These are phyloP conservation scores for Sphaerulina musiva DNA, from an alignment of 2,329 filamentous ascomycete species.

Conservation along the genomic window DNA sequence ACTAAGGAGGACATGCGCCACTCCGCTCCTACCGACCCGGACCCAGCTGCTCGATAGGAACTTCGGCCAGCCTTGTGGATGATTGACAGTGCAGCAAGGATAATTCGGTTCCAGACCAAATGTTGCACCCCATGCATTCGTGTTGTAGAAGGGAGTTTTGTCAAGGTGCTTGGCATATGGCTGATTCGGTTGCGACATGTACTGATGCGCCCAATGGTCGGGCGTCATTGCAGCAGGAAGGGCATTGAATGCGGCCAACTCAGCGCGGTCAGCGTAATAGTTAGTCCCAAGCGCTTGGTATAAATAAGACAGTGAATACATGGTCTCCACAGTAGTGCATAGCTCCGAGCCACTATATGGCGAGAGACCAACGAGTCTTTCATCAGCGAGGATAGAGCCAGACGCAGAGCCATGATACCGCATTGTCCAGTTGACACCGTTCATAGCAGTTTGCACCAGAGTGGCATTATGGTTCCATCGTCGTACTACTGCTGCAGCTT, in stretches of 20 bases:
- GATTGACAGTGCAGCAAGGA: slow-evolving; percentile 55
- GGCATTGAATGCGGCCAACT: slow-evolving; percentile 51
- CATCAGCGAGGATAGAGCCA: slow-evolving; percentile 47
- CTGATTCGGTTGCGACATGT: slow-evolving; percentile 50
- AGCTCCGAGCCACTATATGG: slow-evolving; percentile 44
- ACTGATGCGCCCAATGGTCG: slow-evolving; percentile 53
- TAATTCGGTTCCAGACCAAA: slow-evolving; percentile 51
- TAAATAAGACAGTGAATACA: slow-evolving; percentile 48
- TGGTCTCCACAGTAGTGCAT: slow-evolving; percentile 48
- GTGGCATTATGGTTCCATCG: slow-evolving; percentile 43
- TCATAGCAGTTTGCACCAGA: slow-evolving; percentile 37
- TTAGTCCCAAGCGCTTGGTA: slow-evolving; percentile 45
- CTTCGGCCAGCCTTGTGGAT: slow-evolving; percentile 53
- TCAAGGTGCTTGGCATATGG: slow-evolving; percentile 43
- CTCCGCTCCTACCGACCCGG: slow-evolving; percentile 37
- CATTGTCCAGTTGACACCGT: slow-evolving; percentile 45
- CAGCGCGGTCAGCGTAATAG: slow-evolving; percentile 47
- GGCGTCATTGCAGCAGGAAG: slow-evolving; percentile 47
- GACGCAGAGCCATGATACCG: slow-evolving; percentile 44
- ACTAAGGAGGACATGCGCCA: slow-evolving; percentile 48
- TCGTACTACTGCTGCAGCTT: slow-evolving; percentile 41
- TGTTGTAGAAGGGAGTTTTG: slow-evolving; percentile 45
- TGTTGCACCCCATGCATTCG: slow-evolving; percentile 41
- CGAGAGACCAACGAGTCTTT: slow-evolving; percentile 42
- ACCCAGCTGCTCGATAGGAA: slow-evolving; percentile 47